Evolutionary conservation across 257 asterid species (phyloP), one percentile per base, ranked within the genome.

Genomic region (Solanum sejunctum): DNA sequence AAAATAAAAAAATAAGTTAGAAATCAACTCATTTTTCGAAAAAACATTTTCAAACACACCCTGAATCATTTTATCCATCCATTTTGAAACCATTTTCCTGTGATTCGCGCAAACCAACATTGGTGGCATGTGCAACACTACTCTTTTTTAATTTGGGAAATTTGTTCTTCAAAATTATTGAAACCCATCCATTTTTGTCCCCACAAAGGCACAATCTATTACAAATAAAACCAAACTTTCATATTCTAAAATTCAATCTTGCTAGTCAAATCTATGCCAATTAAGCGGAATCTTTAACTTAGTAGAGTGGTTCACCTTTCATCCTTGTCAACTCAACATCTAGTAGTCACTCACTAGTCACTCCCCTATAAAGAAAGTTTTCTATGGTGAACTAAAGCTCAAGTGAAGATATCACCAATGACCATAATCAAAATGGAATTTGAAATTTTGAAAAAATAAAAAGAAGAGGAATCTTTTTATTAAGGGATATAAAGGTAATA

Each of bases 101-200:
- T 83, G 88, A 85, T 86, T 81, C 85, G 51, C 4, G n/a, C 70
- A 20, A 45, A 45, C 58, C 8, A 28, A 75, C 17, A 80, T 12
- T 18, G 39, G 73, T 43, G 18, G 73, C 85, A 72, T 72, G 61
- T 83, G 86, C 86, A 49, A 56, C 75, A 85, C 32, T 21, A 69
- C 79, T 20, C 52, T 66, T 28, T 13, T 73, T 73, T 49, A 54
- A 75, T 49, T 49, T 75, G 45, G 16, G 23, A 49, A 49, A 75
- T 17, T 75, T 75, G 61, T 75, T 7, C 23, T 83, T 75, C 36
- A 64, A 87, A 70, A 18, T 49, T 49, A 49, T 49, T 7, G 61
- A 43, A 43, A 80, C 47, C 86, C 91, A 64, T 87, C 89, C 85
- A 18, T 85, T 87, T 23, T 28, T 83, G 89, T 83, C 88, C 88